Percentiles rank a stretch among this genome's conserved stretches.
Conservation (phyloP, 257 asterid species). For the Lavandula angustifolia region DNA sequence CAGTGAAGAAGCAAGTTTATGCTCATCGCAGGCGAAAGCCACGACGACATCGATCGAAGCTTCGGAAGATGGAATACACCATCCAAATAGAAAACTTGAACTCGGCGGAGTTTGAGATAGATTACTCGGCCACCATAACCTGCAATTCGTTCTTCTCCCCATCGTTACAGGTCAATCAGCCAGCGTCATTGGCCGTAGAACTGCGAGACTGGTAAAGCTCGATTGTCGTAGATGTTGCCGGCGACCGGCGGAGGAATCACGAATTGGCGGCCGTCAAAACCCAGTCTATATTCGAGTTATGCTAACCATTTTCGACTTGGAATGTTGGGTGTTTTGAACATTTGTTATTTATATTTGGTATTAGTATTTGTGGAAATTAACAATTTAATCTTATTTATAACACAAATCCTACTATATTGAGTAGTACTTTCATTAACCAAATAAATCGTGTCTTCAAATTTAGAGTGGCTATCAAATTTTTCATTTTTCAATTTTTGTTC, state of each 20-base stretch:
- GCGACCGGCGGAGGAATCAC: conserved; percentile 26
- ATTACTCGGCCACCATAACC: conserved; percentile 93
- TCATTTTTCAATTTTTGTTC: no score
- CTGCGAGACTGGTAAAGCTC: neutral
- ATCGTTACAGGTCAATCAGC: conserved; percentile 28
- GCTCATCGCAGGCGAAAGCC: conserved; percentile 60
- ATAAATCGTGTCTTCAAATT: no score
- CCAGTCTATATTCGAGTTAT: neutral
- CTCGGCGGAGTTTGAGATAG: conserved; percentile 40
- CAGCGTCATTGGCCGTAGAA: conserved; percentile 17
- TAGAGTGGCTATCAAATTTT: no score
- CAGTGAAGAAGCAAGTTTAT: conserved; percentile 36
- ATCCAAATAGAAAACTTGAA: conserved; percentile 66
- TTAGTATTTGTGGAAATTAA: neutral
- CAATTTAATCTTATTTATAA: no score
- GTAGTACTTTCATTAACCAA: no score
- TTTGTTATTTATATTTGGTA: neutral
- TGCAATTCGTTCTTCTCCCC: conserved; percentile 55
- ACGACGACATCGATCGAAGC: conserved; percentile 66
- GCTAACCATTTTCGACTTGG: neutral
- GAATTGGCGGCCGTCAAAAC: conserved; percentile 27
- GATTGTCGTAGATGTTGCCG: neutral
- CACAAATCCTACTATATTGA: no score
- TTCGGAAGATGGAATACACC: conserved; percentile 61
- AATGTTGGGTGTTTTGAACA: neutral